Evolutionary conservation across 495 filamentous ascomycete species (phyloP).

Genomic region (Trichocladium uniseriatum): DNA sequence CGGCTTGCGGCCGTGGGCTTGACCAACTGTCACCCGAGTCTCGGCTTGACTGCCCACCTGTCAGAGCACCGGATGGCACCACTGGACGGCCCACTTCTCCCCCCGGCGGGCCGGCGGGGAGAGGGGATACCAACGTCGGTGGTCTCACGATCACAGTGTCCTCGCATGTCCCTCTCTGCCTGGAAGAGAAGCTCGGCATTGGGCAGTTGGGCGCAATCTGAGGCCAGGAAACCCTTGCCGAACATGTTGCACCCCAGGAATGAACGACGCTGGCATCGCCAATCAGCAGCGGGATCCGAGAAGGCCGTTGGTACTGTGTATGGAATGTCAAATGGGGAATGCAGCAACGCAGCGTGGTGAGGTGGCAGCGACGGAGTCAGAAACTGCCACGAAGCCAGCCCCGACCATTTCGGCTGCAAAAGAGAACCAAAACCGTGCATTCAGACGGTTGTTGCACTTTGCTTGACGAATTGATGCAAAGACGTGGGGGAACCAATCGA

Average conservation of each 20-base stretch:
- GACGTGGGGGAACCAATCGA: conserved; percentile 13
- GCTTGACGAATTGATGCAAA: too few species aligned
- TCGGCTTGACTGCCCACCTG: neutral
- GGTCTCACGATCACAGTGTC: too few species aligned
- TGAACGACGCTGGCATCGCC: neutral
- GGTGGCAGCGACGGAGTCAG: conserved; percentile 28
- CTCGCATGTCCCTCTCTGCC: too few species aligned
- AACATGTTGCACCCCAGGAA: neutral
- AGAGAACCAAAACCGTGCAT: conserved; percentile 16
- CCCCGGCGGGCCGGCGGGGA: neutral
- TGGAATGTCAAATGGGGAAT: conserved; percentile 10
- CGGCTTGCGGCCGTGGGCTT: neutral
- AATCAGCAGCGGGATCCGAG: neutral
- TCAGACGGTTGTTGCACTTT: conserved; percentile 7
- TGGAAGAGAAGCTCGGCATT: neutral
- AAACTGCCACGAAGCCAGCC: conserved; percentile 39
- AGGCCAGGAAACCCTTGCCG: neutral
- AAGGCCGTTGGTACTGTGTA: neutral
- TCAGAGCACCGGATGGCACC: too few species aligned
- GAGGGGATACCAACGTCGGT: neutral
- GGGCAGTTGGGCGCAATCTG: neutral
- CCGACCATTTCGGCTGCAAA: conserved; percentile 12
- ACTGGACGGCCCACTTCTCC: neutral
- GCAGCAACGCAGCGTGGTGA: conserved; percentile 15
- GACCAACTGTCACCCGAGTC: neutral